These are phyloP conservation scores for Saturnispora zaruensis DNA, from an alignment of 805 yeast genomes.

Conservation along the genomic window DNA sequence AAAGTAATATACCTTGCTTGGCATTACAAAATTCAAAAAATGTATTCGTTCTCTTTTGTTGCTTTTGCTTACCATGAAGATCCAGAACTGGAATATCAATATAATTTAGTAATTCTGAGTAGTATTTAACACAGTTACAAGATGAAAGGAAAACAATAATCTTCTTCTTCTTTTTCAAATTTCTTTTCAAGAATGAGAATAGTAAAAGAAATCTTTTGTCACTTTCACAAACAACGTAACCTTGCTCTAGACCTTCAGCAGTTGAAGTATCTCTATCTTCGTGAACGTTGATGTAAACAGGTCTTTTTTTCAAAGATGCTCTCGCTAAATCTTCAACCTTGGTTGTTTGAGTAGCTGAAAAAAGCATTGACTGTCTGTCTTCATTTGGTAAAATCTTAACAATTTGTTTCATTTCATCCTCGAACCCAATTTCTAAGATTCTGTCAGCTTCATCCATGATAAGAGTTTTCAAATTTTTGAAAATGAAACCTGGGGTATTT, in stretches of 20 bases:
- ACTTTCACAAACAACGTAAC: slow-evolving; percentile 94
- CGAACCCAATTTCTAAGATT: slow-evolving; percentile 95
- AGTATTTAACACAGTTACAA: slow-evolving; percentile 94
- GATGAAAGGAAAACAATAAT: slow-evolving; percentile 92
- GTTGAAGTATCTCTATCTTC: slow-evolving; percentile 78
- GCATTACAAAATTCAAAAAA: slow-evolving; percentile 98
- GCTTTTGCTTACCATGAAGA: slow-evolving; percentile 96
- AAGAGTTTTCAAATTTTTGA: slow-evolving; percentile 88
- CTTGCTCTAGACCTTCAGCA: slow-evolving; percentile 96
- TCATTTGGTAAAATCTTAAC: slow-evolving; percentile 87
- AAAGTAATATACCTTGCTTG: slow-evolving; percentile 81
- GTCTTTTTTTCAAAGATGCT: slow-evolving; percentile 89
- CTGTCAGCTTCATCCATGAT: slow-evolving; percentile 98
- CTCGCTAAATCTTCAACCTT: slow-evolving; percentile 98
- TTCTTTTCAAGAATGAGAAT: slow-evolving; percentile 89
- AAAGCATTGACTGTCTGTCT: slow-evolving; percentile 91
- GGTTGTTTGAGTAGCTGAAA: slow-evolving; percentile 99
- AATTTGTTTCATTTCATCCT: slow-evolving; percentile 97
- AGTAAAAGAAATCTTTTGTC: slow-evolving; percentile 86
- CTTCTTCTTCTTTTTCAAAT: slow-evolving; percentile 86
- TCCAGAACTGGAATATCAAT: slow-evolving; percentile 96
- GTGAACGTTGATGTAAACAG: slow-evolving; percentile 87
- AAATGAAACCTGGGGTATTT: slow-evolving; percentile 88
- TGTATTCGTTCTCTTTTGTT: slow-evolving; percentile 96
- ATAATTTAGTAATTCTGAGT: slow-evolving; percentile 89